Conservation (phyloP, 345 rosid species). For the Salix caprea region DNA sequence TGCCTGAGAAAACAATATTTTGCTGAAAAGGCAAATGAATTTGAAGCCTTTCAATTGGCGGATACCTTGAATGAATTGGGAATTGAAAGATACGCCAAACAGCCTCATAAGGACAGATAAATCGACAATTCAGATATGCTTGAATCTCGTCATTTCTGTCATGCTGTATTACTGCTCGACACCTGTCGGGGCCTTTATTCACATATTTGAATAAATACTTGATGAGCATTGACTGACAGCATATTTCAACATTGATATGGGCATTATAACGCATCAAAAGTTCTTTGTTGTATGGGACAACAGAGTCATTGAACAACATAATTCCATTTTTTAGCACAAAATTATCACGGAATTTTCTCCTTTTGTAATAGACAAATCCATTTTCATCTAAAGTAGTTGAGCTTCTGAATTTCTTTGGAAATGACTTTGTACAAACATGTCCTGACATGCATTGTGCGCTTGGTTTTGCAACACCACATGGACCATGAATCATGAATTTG, state of each 20-base stretch:
- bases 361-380: not conserved
- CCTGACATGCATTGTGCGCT: not conserved
- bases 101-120: not conserved
- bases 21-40: not conserved
- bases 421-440: not conserved
- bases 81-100: not conserved
- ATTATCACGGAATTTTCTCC: not conserved
- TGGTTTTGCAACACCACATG: not conserved
- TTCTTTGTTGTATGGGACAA: not conserved
- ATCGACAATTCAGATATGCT: not conserved
- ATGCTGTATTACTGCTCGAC: not conserved
- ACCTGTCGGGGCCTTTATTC: not conserved
- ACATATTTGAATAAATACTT: not conserved
- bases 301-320: not conserved
- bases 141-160: not conserved
- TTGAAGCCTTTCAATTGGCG: not conserved
- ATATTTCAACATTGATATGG: not conserved
- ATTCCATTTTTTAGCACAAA: not conserved
- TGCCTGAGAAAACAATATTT: not conserved
- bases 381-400: not conserved
- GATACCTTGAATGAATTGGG: not conserved
- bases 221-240: not conserved
- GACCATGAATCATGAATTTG: not conserved
- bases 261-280: not conserved
- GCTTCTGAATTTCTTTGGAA: not conserved